A percentile compares a stretch with the other conserved stretches of the same genome.
Conservation (phyloP, 2,329 filamentous ascomycete species). For the Fonsecaea pedrosoi region DNA sequence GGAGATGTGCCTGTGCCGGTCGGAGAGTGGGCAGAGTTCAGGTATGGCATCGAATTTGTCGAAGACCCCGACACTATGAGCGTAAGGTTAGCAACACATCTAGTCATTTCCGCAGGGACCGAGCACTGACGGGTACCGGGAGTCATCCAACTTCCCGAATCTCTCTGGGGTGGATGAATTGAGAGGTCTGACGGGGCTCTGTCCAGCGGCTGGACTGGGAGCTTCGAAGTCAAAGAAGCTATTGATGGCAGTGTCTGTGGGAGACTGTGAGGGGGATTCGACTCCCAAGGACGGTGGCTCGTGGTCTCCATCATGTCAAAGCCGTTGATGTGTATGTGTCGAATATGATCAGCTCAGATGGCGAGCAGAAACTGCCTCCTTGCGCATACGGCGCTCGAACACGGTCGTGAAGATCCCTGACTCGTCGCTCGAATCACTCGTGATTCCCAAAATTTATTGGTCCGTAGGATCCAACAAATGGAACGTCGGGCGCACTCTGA, state of each 20-base stretch:
- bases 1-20: slow-evolving; percentile 52
- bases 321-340: slow-evolving; percentile 25
- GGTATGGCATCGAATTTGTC: slow-evolving; percentile 53
- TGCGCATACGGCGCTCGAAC: slow-evolving; percentile 30
- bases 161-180: slow-evolving; percentile 57
- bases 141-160: slow-evolving; percentile 67
- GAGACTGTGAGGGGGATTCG: slow-evolving; percentile 47
- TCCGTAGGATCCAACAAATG: slow-evolving; percentile 12
- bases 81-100: slow-evolving; percentile 21
- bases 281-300: slow-evolving; percentile 55
- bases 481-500: slow-evolving; percentile 18
- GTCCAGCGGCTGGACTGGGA: slow-evolving; percentile 47
- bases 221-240: slow-evolving; percentile 55
- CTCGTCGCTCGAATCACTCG: slow-evolving; percentile 25
- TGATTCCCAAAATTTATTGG: slow-evolving; percentile 25
- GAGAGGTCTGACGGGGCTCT: slow-evolving; percentile 53
- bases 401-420: slow-evolving; percentile 21
- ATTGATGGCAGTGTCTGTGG: slow-evolving; percentile 56
- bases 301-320: slow-evolving; percentile 48
- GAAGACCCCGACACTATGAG: slow-evolving; percentile 50
- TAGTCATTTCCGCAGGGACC: slow-evolving; percentile 22
- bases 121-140: slow-evolving; percentile 60
- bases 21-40: slow-evolving; percentile 55
- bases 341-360: slow-evolving; percentile 29
- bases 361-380: slow-evolving; percentile 22